Conservation (phyloP, 2,329 filamentous ascomycete genomes). For the Elsinoe necatrix region DNA sequence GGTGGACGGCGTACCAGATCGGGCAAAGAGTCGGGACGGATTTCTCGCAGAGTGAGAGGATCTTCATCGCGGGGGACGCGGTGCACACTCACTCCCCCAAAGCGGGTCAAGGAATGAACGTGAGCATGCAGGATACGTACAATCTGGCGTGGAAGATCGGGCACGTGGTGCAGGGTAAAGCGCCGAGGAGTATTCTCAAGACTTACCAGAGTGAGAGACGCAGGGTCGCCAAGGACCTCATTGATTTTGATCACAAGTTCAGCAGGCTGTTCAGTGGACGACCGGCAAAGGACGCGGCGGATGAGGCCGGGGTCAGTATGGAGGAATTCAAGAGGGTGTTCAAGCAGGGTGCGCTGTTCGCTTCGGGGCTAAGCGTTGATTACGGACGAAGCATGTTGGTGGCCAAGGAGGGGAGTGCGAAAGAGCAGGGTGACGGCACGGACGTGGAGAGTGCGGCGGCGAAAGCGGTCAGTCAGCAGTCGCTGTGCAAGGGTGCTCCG, state of each 20-base stretch:
- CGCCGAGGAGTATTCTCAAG: constrained; percentile 20
- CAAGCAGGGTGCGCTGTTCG: constrained; percentile 51
- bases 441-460: constrained; percentile 29
- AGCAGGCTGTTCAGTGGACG: constrained; percentile 46
- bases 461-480: constrained; percentile 30
- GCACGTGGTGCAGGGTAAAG: constrained; percentile 38
- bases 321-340: constrained; percentile 55
- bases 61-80: constrained; percentile 65
- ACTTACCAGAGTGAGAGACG: constrained; percentile 27
- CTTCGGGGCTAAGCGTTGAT: constrained; percentile 48
- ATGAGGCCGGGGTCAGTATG: constrained; percentile 54
- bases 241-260: constrained; percentile 43
- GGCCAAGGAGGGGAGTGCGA: constrained; percentile 41
- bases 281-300: constrained; percentile 52
- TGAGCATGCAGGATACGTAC: constrained; percentile 58
- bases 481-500: constrained; percentile 38
- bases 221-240: constrained; percentile 41
- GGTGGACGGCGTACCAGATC: constrained; percentile 58
- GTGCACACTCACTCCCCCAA: constrained; percentile 50
- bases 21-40: constrained; percentile 43
- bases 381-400: constrained; percentile 51
- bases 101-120: constrained; percentile 64
- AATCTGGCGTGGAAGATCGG: constrained; percentile 52
- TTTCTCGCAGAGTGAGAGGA: constrained; percentile 48
- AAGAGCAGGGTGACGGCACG: constrained; percentile 42